A percentile compares a stretch with the other conserved stretches of the same genome.
Conservation (phyloP, 1,284 basidiomycete genomes). For the Inonotus hispidus region DNA sequence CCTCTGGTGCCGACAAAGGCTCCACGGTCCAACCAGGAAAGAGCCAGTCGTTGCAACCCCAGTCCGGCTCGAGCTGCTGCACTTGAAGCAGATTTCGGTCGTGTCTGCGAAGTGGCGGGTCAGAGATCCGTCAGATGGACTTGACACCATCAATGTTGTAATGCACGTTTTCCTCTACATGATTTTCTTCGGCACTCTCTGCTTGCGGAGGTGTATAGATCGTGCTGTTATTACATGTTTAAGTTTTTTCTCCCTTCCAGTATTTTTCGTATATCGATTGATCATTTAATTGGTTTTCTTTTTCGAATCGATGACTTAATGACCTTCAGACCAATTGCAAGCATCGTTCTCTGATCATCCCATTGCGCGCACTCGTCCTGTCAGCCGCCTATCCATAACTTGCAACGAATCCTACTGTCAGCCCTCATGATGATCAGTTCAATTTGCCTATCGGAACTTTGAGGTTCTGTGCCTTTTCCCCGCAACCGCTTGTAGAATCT, state of each 20-base stretch:
- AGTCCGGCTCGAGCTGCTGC: constrained; percentile 18
- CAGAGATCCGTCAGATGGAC: constrained; percentile 3
- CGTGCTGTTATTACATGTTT: constrained; percentile 5
- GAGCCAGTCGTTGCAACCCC: constrained; percentile 29
- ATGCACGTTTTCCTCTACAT: background rate
- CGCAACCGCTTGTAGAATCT: background rate
- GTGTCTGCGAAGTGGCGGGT: background rate
- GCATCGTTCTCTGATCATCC: background rate
- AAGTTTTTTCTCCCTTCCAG: constrained; percentile 5
- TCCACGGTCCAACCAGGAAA: constrained; percentile 46
- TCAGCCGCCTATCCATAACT: background rate
- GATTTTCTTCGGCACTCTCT: background rate
- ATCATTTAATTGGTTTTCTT: constrained; percentile 13
- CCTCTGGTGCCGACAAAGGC: constrained; percentile 67
- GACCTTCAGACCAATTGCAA: background rate
- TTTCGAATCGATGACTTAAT: constrained; percentile 1
- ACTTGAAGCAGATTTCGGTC: constrained; percentile 3
- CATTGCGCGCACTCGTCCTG: too few relatives aligned
- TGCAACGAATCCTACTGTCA: background rate
- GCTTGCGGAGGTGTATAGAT: constrained; percentile 8
- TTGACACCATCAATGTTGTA: background rate
- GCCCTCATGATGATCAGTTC: background rate
- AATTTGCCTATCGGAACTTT: background rate
- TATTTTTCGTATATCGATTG: constrained; percentile 14
- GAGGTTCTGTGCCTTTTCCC: background rate